Conservation (phyloP, 2,329 filamentous ascomycete species). For the Colletotrichum gigasporum region DNA sequence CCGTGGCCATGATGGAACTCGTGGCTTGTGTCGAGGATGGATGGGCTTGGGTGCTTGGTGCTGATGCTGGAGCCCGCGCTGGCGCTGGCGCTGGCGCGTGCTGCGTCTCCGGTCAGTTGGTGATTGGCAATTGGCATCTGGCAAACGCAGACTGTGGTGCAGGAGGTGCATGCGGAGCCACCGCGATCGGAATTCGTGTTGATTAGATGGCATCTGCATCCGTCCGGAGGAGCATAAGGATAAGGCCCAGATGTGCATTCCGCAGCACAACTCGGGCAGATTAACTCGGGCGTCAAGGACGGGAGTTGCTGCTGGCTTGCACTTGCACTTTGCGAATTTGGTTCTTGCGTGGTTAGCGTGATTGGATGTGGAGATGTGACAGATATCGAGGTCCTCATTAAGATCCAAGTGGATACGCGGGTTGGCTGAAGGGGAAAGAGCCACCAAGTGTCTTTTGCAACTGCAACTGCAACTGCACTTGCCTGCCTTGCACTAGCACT, state of each 20-base stretch:
- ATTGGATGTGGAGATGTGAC: neutral
- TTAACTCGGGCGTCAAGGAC: neutral
- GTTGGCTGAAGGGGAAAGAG: conserved; percentile 16
- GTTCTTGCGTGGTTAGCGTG: neutral
- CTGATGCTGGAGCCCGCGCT: neutral
- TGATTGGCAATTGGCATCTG: conserved; percentile 13
- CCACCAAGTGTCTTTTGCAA: neutral
- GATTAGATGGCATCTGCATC: conserved; percentile 32
- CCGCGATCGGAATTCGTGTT: conserved; percentile 15
- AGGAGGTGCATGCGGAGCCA: neutral
- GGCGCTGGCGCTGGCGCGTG: neutral
- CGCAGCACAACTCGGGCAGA: neutral
- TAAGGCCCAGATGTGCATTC: conserved; percentile 22
- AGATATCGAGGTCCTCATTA: neutral
- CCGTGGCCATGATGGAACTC: conserved; percentile 1
- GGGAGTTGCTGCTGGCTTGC: neutral
- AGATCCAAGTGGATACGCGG: conserved; percentile 12
- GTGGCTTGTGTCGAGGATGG: neutral
- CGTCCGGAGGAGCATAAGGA: conserved; percentile 2
- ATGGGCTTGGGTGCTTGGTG: neutral
- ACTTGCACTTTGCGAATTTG: neutral
- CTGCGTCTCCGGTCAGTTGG: neutral
- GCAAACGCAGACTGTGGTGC: conserved; percentile 3
- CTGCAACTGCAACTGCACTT: neutral
- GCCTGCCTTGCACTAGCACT: neutral